phyloP scores from a whole-genome alignment of 23 red algal species.

The Gracilaria gracilis region DNA sequence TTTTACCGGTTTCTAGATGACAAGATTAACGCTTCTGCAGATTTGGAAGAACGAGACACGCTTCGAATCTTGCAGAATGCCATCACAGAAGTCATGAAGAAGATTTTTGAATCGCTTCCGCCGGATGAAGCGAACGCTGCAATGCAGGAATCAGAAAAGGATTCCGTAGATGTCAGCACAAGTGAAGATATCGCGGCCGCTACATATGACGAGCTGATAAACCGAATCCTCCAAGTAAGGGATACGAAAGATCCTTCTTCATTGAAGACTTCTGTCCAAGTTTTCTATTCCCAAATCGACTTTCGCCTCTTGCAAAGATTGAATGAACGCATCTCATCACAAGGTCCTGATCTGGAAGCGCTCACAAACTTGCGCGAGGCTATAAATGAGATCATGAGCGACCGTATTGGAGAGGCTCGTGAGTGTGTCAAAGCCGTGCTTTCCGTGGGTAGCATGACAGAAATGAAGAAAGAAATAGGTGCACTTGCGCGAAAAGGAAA shows the following conservation, averaged over 20 bases:
- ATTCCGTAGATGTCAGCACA: not conserved
- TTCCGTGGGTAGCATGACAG: conserved; percentile 56
- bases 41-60: conserved; percentile 91
- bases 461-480: conserved; percentile 71
- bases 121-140: conserved; percentile 20
- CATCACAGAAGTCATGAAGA: conserved; percentile 87
- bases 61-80: conserved; percentile 79
- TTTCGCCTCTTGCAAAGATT: conserved; percentile 78
- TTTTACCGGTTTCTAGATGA: conserved; percentile 93
- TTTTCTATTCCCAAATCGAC: conserved; percentile 50
- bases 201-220: conserved; percentile 73
- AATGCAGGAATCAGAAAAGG: conserved; percentile 1
- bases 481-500: conserved; percentile 68
- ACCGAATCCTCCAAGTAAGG: conserved; percentile 24
- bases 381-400: conserved; percentile 81
- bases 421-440: conserved; percentile 62
- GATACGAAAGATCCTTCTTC: not conserved
- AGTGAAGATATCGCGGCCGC: conserved; percentile 52
- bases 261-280: conserved; percentile 29
- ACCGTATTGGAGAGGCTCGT: conserved; percentile 68
- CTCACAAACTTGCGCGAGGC: conserved; percentile 57
- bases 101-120: conserved; percentile 45
- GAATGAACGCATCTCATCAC: conserved; percentile 45
- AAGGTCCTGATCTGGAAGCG: conserved; percentile 13
- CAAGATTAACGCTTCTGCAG: conserved; percentile 79